Conservation (phyloP, 192 early-diverging fungal genomes). For the Kickxella alabastrina region DNA sequence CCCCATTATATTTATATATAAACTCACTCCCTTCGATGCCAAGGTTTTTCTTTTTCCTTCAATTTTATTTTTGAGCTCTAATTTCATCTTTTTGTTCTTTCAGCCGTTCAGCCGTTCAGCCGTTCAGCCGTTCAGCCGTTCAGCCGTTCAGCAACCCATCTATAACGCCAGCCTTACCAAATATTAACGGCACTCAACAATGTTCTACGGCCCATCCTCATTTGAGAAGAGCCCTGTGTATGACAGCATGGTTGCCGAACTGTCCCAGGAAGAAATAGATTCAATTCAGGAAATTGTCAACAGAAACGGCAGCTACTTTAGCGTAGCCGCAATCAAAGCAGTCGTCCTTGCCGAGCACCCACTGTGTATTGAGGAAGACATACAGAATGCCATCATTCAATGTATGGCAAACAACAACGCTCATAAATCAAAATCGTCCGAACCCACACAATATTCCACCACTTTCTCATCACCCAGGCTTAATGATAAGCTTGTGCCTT, state of each 20-base stretch:
- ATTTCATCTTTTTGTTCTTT: too few species aligned
- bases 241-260: constrained; percentile 15
- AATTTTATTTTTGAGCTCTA: too few species aligned
- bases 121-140: too few species aligned
- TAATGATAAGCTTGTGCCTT: background rate
- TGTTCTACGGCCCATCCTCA: too few species aligned
- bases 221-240: too few species aligned
- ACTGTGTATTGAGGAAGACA: constrained; percentile 11
- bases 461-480: background rate
- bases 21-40: background rate
- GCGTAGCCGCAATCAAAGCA: background rate
- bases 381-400: background rate
- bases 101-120: too few species aligned
- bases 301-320: background rate
- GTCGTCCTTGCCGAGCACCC: constrained; percentile 8
- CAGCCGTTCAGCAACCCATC: too few species aligned
- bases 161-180: too few species aligned
- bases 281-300: constrained; percentile 10
- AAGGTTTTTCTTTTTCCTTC: background rate
- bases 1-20: background rate
- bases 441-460: too few species aligned
- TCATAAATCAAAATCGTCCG: background rate
- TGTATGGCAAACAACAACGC: background rate
- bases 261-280: constrained; percentile 7
- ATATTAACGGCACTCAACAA: too few species aligned